phyloP scores from a whole-genome alignment of 2,329 filamentous ascomycete genomes.

The Neopestalotiopsis sp. region DNA sequence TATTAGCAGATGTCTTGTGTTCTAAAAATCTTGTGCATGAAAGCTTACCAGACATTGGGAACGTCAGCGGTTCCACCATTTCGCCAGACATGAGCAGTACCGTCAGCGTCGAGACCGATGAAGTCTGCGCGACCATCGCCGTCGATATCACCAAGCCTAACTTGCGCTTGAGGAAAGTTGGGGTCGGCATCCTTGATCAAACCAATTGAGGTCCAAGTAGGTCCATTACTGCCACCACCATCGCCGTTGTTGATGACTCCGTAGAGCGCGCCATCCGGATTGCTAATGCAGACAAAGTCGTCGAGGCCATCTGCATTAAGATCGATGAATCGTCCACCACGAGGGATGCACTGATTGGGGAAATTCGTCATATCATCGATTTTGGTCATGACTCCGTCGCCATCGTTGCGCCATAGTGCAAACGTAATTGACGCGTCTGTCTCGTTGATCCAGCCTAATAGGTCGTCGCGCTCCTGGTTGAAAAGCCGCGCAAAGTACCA shows the following conservation, averaged over 20 bases:
- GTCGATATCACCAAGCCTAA: slow-evolving; percentile 40
- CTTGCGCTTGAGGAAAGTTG: slow-evolving; percentile 20
- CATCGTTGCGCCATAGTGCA: slow-evolving; percentile 18
- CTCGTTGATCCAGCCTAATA: slow-evolving; percentile 32
- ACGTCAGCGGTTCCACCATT: slow-evolving; percentile 31
- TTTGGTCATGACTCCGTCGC: slow-evolving; percentile 21
- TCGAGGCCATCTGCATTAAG: slow-evolving; percentile 27
- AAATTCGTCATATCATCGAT: slow-evolving; percentile 22
- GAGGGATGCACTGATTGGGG: slow-evolving; percentile 17
- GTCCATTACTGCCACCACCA: slow-evolving; percentile 20
- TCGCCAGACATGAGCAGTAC: slow-evolving; percentile 39
- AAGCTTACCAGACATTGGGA: slow-evolving; percentile 36
- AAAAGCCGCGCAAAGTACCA: slow-evolving; percentile 31
- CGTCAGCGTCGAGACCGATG: slow-evolving; percentile 31
- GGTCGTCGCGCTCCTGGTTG: slow-evolving; percentile 25
- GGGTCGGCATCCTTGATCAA: slow-evolving; percentile 23
- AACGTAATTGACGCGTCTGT: slow-evolving; percentile 32
- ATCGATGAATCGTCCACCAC: slow-evolving; percentile 12
- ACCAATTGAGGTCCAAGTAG: slow-evolving; percentile 29
- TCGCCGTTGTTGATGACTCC: slow-evolving; percentile 30
- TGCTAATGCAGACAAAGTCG: slow-evolving; percentile 37
- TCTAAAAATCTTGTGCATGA: not conserved
- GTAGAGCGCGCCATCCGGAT: slow-evolving; percentile 22
- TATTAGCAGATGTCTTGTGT: not conserved
- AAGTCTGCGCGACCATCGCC: slow-evolving; percentile 41